Percentiles rank a stretch among this genome's conserved stretches.
phyloP scores from a whole-genome alignment of 2,329 filamentous ascomycete species.

The Fusarium sp. region DNA sequence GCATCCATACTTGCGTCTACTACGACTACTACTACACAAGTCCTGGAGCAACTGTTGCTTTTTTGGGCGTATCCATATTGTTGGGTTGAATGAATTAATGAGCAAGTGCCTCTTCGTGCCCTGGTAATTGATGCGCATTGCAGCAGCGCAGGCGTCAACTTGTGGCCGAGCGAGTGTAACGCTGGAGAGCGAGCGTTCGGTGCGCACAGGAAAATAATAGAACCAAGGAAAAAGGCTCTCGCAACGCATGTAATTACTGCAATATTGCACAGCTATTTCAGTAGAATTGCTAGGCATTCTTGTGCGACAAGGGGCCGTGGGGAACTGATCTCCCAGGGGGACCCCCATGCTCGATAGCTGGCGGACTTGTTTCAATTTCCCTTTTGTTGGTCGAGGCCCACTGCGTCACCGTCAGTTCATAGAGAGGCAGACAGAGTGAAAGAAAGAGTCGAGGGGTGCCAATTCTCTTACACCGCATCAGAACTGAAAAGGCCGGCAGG shows the following conservation, averaged over 20 bases:
- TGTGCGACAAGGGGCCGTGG: constrained; percentile 33
- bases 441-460: neutral
- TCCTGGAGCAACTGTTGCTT: constrained; percentile 15
- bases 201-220: constrained; percentile 19
- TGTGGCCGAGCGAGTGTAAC: constrained; percentile 28
- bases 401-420: constrained; percentile 33
- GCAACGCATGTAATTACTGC: constrained; percentile 19
- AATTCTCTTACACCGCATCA: constrained; percentile 36
- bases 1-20: constrained; percentile 3
- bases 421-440: neutral
- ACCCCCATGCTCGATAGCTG: constrained; percentile 15
- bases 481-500: constrained; percentile 15
- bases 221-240: neutral
- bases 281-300: constrained; percentile 32
- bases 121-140: constrained; percentile 18
- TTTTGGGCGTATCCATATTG: constrained; percentile 2
- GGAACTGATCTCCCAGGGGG: constrained; percentile 26
- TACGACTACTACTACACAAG: constrained; percentile 14
- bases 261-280: constrained; percentile 36
- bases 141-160: constrained; percentile 31
- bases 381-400: constrained; percentile 33
- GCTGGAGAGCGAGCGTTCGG: constrained; percentile 21
- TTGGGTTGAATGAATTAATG: neutral
- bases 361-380: constrained; percentile 43
- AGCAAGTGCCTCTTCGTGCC: neutral